Conservation (phyloP, 75 land plant genomes). For the Picea sitchensis region DNA sequence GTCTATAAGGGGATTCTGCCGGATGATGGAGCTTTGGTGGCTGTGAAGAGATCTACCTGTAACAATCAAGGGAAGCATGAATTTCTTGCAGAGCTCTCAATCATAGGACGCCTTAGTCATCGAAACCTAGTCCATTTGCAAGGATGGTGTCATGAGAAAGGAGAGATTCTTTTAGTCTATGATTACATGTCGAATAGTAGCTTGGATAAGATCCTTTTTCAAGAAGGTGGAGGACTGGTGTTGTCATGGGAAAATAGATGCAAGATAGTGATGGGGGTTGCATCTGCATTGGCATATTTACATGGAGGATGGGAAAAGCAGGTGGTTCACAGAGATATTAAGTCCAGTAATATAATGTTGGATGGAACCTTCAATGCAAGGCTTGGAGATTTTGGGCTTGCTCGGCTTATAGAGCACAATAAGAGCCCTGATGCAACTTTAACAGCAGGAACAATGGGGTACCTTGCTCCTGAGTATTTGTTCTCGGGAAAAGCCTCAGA, state of each 20-base stretch:
- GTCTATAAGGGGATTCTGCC: constrained; percentile 74
- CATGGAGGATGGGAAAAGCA: constrained; percentile 74
- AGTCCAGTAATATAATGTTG: constrained; percentile 86
- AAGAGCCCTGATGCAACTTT: constrained; percentile 72
- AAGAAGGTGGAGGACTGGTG: constrained; percentile 17
- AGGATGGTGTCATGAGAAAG: constrained; percentile 86
- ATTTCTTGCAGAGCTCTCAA: constrained; percentile 61
- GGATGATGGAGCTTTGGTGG: constrained; percentile 59
- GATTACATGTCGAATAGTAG: constrained; percentile 79
- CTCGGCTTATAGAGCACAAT: constrained; percentile 71
- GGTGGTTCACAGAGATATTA: constrained; percentile 87
- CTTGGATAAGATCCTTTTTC: constrained; percentile 68
- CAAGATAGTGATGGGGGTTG: constrained; percentile 58
- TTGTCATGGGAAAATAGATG: constrained; percentile 58
- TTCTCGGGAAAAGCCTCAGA: constrained; percentile 77
- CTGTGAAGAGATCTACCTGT: constrained; percentile 65
- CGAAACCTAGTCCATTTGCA: constrained; percentile 64
- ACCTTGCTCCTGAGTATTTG: constrained; percentile 86
- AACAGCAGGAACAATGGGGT: constrained; percentile 92
- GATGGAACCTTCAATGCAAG: constrained; percentile 78
- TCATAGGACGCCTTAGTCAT: constrained; percentile 68
- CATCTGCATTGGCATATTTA: constrained; percentile 70
- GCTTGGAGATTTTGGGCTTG: constrained; percentile 94
- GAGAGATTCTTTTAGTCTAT: constrained; percentile 70
- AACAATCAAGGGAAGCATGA: constrained; percentile 57